These are phyloP conservation scores for Penicillium soppii DNA, from an alignment of 495 filamentous ascomycete genomes.

Conservation along the genomic window DNA sequence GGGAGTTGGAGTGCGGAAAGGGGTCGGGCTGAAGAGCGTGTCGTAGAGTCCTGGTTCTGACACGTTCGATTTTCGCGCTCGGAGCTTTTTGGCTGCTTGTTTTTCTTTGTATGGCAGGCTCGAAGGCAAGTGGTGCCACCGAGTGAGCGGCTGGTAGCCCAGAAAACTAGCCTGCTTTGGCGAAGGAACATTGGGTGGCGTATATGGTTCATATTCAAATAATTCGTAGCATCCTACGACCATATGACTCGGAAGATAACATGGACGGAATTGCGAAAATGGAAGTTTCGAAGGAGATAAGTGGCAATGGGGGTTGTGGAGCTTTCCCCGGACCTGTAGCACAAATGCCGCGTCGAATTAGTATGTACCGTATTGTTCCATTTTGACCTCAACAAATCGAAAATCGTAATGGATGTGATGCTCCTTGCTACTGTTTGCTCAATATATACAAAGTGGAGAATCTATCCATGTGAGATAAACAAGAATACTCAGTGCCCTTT, in stretches of 20 bases:
- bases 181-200: neutral
- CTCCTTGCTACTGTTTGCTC: too few species aligned
- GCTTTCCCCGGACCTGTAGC: slow-evolving; percentile 3
- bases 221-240: neutral
- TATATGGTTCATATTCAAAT: neutral
- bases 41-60: neutral
- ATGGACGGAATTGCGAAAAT: neutral
- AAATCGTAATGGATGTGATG: too few species aligned
- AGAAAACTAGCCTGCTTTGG: neutral
- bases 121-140: neutral
- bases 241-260: neutral
- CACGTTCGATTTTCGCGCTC: neutral
- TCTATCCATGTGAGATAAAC: too few species aligned
- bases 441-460: too few species aligned
- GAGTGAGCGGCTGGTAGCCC: neutral
- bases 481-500: too few species aligned
- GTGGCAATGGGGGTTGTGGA: neutral
- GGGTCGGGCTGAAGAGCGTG: neutral
- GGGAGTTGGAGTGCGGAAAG: neutral
- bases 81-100: neutral
- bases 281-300: neutral
- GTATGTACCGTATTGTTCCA: neutral
- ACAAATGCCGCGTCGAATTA: slow-evolving; percentile 4
- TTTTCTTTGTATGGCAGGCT: slow-evolving; percentile 1
- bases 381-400: too few species aligned